A percentile compares a stretch with the other conserved stretches of the same genome.
These are phyloP conservation scores for Rhodotorula paludigena DNA, from an alignment of 768 basidiomycete species.

Conservation along the genomic window DNA sequence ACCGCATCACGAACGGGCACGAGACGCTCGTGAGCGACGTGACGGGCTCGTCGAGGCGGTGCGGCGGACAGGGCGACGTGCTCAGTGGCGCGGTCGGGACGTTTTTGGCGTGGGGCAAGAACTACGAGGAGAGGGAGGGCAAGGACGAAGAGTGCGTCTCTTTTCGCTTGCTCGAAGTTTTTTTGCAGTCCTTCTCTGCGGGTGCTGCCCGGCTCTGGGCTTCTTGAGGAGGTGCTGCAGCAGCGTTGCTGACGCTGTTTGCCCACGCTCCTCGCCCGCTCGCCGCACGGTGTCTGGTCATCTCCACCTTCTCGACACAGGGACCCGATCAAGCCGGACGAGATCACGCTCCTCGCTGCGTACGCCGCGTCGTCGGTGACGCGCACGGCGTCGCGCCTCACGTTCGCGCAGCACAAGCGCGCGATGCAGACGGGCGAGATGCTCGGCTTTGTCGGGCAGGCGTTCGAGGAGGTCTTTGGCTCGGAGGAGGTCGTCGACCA, in stretches of 20 bases:
- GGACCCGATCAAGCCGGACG: slow-evolving; percentile 45
- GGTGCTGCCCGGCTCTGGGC: slow-evolving; percentile 46
- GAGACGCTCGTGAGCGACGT: slow-evolving; percentile 64
- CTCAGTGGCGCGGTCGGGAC: slow-evolving; percentile 81
- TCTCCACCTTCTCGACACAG: slow-evolving; percentile 27
- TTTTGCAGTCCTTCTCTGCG: slow-evolving; percentile 50
- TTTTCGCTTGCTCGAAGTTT: not conserved
- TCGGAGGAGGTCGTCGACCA: slow-evolving; percentile 41
- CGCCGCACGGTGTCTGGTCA: not conserved
- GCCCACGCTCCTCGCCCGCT: slow-evolving; percentile 29
- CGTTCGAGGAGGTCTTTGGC: slow-evolving; percentile 71
- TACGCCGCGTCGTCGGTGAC: slow-evolving; percentile 84
- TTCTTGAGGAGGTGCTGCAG: no score
- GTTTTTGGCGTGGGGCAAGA: slow-evolving; percentile 90
- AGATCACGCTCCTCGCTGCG: slow-evolving; percentile 75
- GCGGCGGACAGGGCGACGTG: slow-evolving; percentile 95
- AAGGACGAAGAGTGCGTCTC: slow-evolving; percentile 55
- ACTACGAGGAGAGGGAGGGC: slow-evolving; percentile 74
- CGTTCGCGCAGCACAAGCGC: slow-evolving; percentile 70
- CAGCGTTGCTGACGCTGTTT: not conserved
- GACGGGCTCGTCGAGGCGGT: slow-evolving; percentile 79
- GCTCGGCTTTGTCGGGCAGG: slow-evolving; percentile 56
- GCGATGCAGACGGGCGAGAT: slow-evolving; percentile 78
- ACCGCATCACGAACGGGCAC: slow-evolving; percentile 69
- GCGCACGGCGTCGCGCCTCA: slow-evolving; percentile 69